Evolutionary conservation across 1,139 yeast species (phyloP).

Genomic region (Debaryomyces sp.): DNA sequence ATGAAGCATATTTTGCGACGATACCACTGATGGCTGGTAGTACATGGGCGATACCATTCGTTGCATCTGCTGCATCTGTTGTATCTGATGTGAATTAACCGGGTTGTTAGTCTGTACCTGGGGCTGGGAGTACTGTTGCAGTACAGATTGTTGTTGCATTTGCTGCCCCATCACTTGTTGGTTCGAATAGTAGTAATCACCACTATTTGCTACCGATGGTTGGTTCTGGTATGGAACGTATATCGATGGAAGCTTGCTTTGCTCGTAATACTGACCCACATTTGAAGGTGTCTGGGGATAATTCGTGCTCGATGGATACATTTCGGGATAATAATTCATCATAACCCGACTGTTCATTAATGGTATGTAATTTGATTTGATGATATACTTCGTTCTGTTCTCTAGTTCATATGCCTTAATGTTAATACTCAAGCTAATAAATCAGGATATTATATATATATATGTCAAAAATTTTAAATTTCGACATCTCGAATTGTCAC

Average conservation of each 20-base stretch:
- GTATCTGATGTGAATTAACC: not conserved
- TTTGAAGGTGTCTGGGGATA: not conserved
- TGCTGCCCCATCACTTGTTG: not conserved
- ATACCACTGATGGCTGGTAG: slow-evolving; percentile 2
- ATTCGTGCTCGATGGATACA: not conserved
- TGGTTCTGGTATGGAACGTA: slow-evolving; percentile 4
- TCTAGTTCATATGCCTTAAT: not conserved
- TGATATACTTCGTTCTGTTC: not conserved
- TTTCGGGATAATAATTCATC: slow-evolving; percentile 1
- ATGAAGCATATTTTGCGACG: slow-evolving; percentile 4
- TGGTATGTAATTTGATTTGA: not conserved
- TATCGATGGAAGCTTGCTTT: slow-evolving; percentile 2
- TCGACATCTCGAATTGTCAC: slow-evolving; percentile 5
- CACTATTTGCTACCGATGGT: not conserved
- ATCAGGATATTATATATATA: slow-evolving; percentile 2
- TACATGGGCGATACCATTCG: slow-evolving; percentile 2
- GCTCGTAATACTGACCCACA: slow-evolving; percentile 1
- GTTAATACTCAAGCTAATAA: not conserved
- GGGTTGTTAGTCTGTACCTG: not conserved
- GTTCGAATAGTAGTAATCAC: not conserved
- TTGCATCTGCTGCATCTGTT: slow-evolving; percentile 1
- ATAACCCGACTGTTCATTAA: not conserved
- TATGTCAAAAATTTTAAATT: slow-evolving; percentile 5
- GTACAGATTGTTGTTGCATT: not conserved
- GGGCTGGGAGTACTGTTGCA: not conserved